Base-by-base conservation (phyloP, 2,329 filamentous ascomycete species). In the Fusarium sp. region DNA sequence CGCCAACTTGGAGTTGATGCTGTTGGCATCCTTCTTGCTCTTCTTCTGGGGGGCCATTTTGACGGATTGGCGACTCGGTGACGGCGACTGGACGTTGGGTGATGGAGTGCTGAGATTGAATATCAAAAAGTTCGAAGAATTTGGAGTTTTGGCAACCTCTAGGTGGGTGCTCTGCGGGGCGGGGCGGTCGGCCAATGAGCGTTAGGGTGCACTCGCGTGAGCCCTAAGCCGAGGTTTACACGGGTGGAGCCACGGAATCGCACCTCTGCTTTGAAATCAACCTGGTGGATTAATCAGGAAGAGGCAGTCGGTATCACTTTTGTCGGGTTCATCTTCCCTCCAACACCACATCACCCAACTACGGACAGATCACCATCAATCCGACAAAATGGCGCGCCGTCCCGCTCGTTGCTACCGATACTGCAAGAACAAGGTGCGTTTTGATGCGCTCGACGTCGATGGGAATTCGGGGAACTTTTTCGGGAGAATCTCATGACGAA, bases 401-500 rank as follows among this genome's bases (percentile, higher is more conserved):
- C 96, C 96, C 82, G 96, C 96, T 82, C 92, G 96, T 89, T 99
- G 96, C 89, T 99, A 97, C 90, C 91, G 96, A 83, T 99, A 99
- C 92, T 99, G 96, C 94, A 99, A 99, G 93, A 99, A 98, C 91
- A 97, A 97, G 93, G 93, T 97, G 83, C 86, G 91, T 84, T 72
- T 44, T 56, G 13, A 56, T 56, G 58, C 49, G 62, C 57, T 62
- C 40, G 58, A 53, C 54, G 50, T 62, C 33, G 44, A 55, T 59
- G 58, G 64, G 57, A 51, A 66, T 58, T 65, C 58, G 46, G 64
- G 61, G 44, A 4, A 8, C 20, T 64, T 70, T 65, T 56, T 31
- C 49, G 49, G 50, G 59, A 40, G 13, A 44, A 57, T 58, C 29
- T 33, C 56, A 64, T 61, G 64, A 70, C 54, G 59, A 69, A 62